phyloP scores from a whole-genome alignment of 495 filamentous ascomycete genomes.

The Penicillium malachiteum region DNA sequence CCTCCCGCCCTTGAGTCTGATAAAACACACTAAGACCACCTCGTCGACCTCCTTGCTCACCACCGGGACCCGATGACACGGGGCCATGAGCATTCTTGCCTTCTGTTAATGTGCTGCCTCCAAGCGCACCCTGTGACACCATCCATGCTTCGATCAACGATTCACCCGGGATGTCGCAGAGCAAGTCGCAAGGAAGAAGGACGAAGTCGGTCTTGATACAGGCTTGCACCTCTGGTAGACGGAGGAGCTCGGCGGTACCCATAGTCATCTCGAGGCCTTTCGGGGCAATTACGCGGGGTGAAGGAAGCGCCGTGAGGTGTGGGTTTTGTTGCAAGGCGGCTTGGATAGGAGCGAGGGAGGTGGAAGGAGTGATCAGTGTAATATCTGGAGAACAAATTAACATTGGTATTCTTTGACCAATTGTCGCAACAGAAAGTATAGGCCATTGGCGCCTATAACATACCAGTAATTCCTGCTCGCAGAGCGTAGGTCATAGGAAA shows the following conservation, averaged over 20 bases:
- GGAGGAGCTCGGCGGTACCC: conserved; percentile 86
- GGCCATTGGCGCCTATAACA: conserved; percentile 10
- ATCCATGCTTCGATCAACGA: conserved; percentile 88
- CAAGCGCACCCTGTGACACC: conserved; percentile 71
- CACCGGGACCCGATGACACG: conserved; percentile 42
- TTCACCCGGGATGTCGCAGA: conserved; percentile 85
- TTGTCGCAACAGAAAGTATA: too few species aligned
- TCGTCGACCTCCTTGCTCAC: conserved; percentile 56
- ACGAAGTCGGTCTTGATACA: conserved; percentile 81
- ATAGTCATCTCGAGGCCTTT: conserved; percentile 69
- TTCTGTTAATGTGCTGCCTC: conserved; percentile 35
- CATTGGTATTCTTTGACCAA: background rate
- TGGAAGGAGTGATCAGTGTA: conserved; percentile 76
- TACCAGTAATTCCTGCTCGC: conserved; percentile 78
- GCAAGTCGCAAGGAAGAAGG: conserved; percentile 88
- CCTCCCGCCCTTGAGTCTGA: conserved; percentile 69
- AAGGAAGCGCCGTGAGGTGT: conserved; percentile 77
- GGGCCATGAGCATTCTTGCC: conserved; percentile 30
- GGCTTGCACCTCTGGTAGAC: conserved; percentile 68
- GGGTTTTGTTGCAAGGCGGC: conserved; percentile 83
- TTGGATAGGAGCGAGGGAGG: conserved; percentile 66
- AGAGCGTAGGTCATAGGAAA: conserved; percentile 92
- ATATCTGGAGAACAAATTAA: conserved; percentile 57
- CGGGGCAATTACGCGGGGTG: conserved; percentile 73
- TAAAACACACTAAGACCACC: conserved; percentile 89